Evolutionary conservation across 306 rosid genomes (phyloP).

Genomic region (Ammopiptanthus mongolicus): DNA sequence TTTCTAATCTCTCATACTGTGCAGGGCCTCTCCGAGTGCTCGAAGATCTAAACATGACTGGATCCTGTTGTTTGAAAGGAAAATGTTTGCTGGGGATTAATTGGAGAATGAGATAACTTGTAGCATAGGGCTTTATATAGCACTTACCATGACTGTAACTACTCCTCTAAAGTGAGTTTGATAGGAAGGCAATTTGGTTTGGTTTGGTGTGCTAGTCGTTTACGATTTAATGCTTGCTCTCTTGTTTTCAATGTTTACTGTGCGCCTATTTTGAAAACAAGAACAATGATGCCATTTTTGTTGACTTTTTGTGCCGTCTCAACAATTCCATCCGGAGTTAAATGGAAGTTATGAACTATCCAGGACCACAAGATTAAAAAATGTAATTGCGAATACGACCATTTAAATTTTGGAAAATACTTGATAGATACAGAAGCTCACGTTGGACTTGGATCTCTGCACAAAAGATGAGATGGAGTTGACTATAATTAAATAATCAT

Average conservation of each 20-base stretch:
- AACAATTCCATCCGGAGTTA: not conserved
- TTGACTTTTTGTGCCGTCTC: slow-evolving; percentile 29
- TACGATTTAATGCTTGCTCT: not conserved
- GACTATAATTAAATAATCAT: too few relatives aligned
- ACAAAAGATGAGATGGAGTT: not conserved
- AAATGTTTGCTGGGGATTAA: slow-evolving; percentile 21
- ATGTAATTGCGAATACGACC: not conserved
- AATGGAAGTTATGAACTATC: not conserved
- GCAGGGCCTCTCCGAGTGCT: slow-evolving; percentile 34
- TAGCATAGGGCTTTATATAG: too few relatives aligned
- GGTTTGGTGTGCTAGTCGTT: slow-evolving; percentile 1
- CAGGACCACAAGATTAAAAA: not conserved
- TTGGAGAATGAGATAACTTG: not conserved
- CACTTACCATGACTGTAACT: not conserved
- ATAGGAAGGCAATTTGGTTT: too few relatives aligned
- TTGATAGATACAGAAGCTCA: not conserved
- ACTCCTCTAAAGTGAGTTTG: too few relatives aligned
- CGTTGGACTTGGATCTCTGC: not conserved
- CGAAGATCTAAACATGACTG: slow-evolving; percentile 46
- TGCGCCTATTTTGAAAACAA: slow-evolving; percentile 15
- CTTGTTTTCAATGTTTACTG: not conserved
- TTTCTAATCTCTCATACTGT: slow-evolving; percentile 43
- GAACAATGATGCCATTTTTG: not conserved
- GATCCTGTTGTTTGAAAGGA: not conserved
- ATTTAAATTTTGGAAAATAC: not conserved